A percentile compares a stretch with the other conserved stretches of the same genome.
These are phyloP conservation scores for Penicillium riverlandense DNA, from an alignment of 495 filamentous ascomycete species.

Conservation along the genomic window DNA sequence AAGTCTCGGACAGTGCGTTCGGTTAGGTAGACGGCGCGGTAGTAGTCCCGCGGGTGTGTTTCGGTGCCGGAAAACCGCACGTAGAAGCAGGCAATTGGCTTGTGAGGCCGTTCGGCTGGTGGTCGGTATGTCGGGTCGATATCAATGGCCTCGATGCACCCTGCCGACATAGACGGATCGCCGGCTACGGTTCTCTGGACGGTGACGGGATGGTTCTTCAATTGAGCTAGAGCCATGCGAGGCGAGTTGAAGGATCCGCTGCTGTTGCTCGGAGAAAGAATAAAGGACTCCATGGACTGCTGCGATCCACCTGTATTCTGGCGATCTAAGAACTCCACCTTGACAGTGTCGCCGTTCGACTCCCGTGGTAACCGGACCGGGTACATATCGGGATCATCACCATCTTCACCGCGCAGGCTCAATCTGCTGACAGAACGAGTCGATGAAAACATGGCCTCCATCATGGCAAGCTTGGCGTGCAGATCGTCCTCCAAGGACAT, in stretches of 20 bases:
- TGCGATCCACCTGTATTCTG: conserved; percentile 50
- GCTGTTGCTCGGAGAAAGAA: conserved; percentile 60
- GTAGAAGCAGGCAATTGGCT: conserved; percentile 88
- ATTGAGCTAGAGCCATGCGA: conserved; percentile 7
- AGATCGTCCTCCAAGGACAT: conserved; percentile 79
- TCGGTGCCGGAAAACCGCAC: conserved; percentile 53
- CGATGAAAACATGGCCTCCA: conserved; percentile 95
- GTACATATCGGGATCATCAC: conserved; percentile 83
- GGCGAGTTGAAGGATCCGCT: conserved; percentile 43
- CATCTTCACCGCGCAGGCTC: conserved; percentile 72
- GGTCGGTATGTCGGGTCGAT: conserved; percentile 82
- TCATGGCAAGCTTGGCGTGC: conserved; percentile 69
- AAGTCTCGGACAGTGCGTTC: conserved; percentile 68
- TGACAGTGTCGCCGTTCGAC: conserved; percentile 54
- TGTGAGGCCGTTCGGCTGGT: conserved; percentile 61
- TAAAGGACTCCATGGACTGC: conserved; percentile 39
- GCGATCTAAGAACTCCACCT: conserved; percentile 44
- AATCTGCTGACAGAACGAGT: conserved; percentile 80
- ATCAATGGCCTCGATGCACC: conserved; percentile 87
- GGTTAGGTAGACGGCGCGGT: conserved; percentile 82
- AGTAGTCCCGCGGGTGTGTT: conserved; percentile 53
- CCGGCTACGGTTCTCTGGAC: conserved; percentile 35
- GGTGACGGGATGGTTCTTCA: conserved; percentile 33
- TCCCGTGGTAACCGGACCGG: conserved; percentile 59
- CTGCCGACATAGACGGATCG: conserved; percentile 47